These are phyloP conservation scores for Cordyceps pruinosa DNA, from an alignment of 2,329 filamentous ascomycete species.

Conservation along the genomic window DNA sequence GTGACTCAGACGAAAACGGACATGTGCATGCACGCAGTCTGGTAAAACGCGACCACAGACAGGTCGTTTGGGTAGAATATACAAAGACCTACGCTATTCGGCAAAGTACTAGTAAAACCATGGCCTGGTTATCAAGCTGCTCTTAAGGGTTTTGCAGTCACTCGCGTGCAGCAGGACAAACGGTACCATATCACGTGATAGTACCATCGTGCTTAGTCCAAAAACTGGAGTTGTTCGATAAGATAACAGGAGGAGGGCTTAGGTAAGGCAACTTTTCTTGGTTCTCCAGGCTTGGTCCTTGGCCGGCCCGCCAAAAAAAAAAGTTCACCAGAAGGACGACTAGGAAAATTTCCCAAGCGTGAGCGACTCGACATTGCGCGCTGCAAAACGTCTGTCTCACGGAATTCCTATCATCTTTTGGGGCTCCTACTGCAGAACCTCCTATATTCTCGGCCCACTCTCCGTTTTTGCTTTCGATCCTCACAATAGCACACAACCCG, in stretches of 20 bases:
- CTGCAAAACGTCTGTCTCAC: not conserved
- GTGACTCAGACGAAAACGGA: slow-evolving; percentile 12
- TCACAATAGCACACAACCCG: not conserved
- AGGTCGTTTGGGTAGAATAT: too few species aligned
- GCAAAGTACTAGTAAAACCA: not conserved
- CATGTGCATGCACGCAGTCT: slow-evolving; percentile 6
- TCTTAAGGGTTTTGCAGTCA: not conserved
- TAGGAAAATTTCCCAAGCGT: slow-evolving; percentile 12
- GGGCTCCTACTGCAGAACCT: not conserved
- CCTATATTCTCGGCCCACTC: not conserved
- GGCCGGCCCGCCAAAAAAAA: slow-evolving; percentile 15
- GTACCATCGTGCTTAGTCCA: too few species aligned
- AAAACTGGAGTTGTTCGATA: not conserved
- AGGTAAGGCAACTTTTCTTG: slow-evolving; percentile 9
- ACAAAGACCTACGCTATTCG: too few species aligned
- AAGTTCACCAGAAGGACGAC: slow-evolving; percentile 14
- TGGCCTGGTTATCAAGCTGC: too few species aligned
- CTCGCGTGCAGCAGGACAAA: too few species aligned
- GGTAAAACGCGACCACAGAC: not conserved
- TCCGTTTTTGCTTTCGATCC: not conserved
- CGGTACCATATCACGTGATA: not conserved
- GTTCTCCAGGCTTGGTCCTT: not conserved
- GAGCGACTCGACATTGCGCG: not conserved
- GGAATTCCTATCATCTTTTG: not conserved
- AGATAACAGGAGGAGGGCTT: slow-evolving; percentile 9